A percentile compares a stretch with the other conserved stretches of the same genome.
Evolutionary conservation across 441 rosid species (phyloP).

Genomic region (Gossypium davidsonii): DNA sequence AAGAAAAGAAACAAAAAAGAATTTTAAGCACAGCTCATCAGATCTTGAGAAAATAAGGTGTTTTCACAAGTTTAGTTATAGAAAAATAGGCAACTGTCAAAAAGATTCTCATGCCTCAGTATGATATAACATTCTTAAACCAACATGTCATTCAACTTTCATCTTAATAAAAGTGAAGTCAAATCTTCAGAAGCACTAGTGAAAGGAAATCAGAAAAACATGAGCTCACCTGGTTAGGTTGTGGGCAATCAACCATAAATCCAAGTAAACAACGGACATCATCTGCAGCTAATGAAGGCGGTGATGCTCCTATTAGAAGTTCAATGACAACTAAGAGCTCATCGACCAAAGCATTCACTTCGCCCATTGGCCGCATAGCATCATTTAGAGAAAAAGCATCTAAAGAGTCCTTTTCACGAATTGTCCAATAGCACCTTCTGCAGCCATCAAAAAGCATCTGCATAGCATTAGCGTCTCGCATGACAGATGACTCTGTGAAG

Average conservation of each 20-base stretch:
- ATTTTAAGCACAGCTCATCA: neutral
- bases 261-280: conserved; percentile 85
- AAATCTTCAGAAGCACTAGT: neutral
- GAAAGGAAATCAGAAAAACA: neutral
- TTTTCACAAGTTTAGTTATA: conserved; percentile 4
- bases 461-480: conserved; percentile 97
- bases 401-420: conserved; percentile 76
- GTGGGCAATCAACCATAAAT: conserved; percentile 95
- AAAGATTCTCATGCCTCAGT: neutral
- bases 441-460: conserved; percentile 99
- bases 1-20: conserved; percentile 3
- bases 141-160: neutral
- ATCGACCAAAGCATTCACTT: conserved; percentile 95
- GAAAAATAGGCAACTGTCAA: neutral
- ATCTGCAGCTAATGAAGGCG: conserved; percentile 69
- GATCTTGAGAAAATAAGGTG: neutral
- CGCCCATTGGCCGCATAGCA: conserved; percentile 77
- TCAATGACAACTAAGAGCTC: conserved; percentile 97
- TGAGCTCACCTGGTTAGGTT: conserved; percentile 79
- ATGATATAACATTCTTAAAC: conserved; percentile 7
- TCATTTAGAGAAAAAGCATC: conserved; percentile 54
- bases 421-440: conserved; percentile 97
- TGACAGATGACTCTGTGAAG: conserved; percentile 81
- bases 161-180: neutral
- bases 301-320: conserved; percentile 87